phyloP scores from a whole-genome alignment of 345 rosid genomes.

The Hevea brasiliensis region DNA sequence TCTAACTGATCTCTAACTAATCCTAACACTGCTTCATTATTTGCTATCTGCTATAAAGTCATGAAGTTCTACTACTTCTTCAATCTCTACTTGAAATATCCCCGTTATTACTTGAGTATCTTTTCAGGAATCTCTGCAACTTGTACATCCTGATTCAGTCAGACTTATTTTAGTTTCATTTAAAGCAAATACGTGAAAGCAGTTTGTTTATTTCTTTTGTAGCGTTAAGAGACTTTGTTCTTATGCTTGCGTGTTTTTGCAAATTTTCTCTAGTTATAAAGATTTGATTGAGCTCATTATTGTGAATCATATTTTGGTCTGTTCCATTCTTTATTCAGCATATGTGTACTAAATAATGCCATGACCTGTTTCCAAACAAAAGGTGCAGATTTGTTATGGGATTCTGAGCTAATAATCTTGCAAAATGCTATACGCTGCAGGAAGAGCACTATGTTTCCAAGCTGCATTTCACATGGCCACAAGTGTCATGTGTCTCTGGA shows the following conservation, averaged over 20 bases:
- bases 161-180: not conserved
- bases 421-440: conserved; percentile 40
- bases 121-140: no score
- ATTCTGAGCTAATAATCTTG: not conserved
- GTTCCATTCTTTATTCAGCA: no score
- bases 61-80: no score
- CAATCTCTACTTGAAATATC: no score
- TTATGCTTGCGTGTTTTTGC: not conserved
- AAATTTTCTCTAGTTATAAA: not conserved
- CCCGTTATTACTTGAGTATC: no score
- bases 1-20: no score
- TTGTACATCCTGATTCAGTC: no score
- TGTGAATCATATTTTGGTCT: no score
- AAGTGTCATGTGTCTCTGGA: conserved; percentile 63
- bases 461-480: conserved; percentile 86
- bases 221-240: not conserved
- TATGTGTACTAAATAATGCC: no score
- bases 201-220: not conserved
- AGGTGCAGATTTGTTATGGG: not conserved
- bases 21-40: no score
- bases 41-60: no score
- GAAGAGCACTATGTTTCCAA: conserved; percentile 83
- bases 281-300: no score
- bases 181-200: not conserved
- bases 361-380: not conserved